Base-by-base conservation (phyloP, 768 basidiomycete genomes). In the Tulasnella sp. region DNA sequence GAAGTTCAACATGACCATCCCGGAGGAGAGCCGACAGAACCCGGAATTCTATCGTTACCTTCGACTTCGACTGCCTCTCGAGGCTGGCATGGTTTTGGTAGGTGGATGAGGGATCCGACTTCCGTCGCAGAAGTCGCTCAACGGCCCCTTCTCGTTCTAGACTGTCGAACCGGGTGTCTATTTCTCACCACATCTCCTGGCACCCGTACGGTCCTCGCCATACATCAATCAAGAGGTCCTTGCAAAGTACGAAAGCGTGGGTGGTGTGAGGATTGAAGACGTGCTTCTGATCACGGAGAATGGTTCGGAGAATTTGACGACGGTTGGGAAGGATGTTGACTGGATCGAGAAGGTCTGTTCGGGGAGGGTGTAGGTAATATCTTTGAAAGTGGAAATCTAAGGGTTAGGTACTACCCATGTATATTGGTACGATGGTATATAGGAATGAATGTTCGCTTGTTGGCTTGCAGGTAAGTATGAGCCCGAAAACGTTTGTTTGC, bases 201-300 rank as follows among this genome's bases (percentile, higher is more conserved):
- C 88, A 5, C 86, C 90, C 11, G 86, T 91, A 61, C 88, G 90
- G 67, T 84, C 88, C 81, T 91, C 91, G 39, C 86, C 86, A 78
- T 87, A 91, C 81, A 90, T 98, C 80, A 86, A 96, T 82, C 88
- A 89, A 55, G 90, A 88, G 18, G 87, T 92, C 32, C 85, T 96
- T 79, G 87, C 87, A 83, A 84, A 85, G 77, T 98, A 95, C 82
- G 91, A 93, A 81, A 84, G 85, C 44, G 93, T 98, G 32, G 97
- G 97, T 18, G 97, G 96, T 0, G 92, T 99, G 2, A 86, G 96
- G 73, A 96, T 99, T 80, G 97, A 99, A 83, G 97, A 99, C 83
- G 95, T 93, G 39, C 88, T 98, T 4, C 84, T 93, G 9, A 90
- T 99, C 79, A 94, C 90, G 0, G 84, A 86, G 78, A 86, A 87